Conservation (phyloP, 441 rosid genomes). For the Arabidopsis hybrid region DNA sequence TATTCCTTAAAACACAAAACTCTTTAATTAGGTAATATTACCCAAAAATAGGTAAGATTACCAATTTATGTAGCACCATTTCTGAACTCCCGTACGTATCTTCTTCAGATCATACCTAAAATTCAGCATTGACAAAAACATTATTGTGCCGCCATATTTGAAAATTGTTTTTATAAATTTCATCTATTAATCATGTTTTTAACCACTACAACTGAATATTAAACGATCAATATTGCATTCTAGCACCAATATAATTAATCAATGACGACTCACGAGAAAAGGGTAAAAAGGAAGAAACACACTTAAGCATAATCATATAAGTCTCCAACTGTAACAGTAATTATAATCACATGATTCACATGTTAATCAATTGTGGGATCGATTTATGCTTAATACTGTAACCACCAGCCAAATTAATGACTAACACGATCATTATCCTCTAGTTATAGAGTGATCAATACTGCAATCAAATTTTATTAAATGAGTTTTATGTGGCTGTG, state of each 20-base stretch:
- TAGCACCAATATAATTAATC: conserved; percentile 26
- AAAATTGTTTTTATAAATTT: conserved; percentile 4
- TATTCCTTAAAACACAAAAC: not conserved
- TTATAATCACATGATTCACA: conserved; percentile 27
- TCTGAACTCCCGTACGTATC: conserved; percentile 20
- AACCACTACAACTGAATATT: conserved; percentile 21
- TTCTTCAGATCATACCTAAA: conserved; percentile 35
- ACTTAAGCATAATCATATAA: conserved; percentile 33
- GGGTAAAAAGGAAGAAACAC: not conserved
- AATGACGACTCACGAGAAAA: conserved; percentile 17
- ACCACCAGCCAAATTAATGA: conserved; percentile 36
- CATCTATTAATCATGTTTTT: conserved; percentile 2
- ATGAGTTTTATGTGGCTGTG: conserved; percentile 28
- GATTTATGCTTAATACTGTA: conserved; percentile 31
- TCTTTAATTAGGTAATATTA: conserved; percentile 10
- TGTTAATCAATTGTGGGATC: conserved; percentile 22
- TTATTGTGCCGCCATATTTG: conserved; percentile 15
- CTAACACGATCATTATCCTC: conserved; percentile 27
- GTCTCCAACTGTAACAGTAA: conserved; percentile 26
- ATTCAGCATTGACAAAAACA: conserved; percentile 25
- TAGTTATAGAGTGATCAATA: conserved; percentile 14
- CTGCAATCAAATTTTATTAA: conserved; percentile 15
- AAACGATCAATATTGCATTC: conserved; percentile 23
- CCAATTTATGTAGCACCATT: conserved; percentile 20
- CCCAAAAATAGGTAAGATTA: conserved; percentile 15